phyloP scores from a whole-genome alignment of 2,329 filamentous ascomycete species.

The Pestalotiopsis sp. region DNA sequence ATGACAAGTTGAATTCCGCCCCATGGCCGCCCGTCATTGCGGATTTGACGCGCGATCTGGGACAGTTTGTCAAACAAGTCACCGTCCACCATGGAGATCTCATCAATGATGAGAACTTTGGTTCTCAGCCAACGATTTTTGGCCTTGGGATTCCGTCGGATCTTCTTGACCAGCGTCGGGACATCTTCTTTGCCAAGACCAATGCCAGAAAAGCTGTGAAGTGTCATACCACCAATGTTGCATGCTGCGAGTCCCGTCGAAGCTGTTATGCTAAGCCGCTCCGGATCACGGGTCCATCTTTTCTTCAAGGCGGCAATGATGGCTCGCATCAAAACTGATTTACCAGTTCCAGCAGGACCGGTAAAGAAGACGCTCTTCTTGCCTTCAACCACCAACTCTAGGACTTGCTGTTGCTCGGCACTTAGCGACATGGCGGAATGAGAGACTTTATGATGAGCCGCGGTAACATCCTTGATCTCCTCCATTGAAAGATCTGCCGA shows the following conservation, averaged over 20 bases:
- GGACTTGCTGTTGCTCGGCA: constrained; percentile 81
- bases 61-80: constrained; percentile 97
- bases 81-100: constrained; percentile 98
- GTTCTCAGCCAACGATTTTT: constrained; percentile 87
- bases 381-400: constrained; percentile 79
- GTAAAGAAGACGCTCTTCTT: constrained; percentile 96
- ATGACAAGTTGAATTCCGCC: constrained; percentile 95
- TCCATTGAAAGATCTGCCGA: constrained; percentile 44
- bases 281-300: constrained; percentile 76
- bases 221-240: constrained; percentile 92
- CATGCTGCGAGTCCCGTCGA: constrained; percentile 95
- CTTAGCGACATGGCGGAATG: constrained; percentile 72
- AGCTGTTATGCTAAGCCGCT: constrained; percentile 88
- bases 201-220: constrained; percentile 96
- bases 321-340: constrained; percentile 91
- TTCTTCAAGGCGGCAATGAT: constrained; percentile 81
- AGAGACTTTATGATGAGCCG: constrained; percentile 36
- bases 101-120: constrained; percentile 87
- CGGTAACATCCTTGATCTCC: constrained; percentile 45
- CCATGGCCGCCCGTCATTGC: constrained; percentile 90
- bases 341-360: constrained; percentile 93
- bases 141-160: constrained; percentile 84
- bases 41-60: constrained; percentile 79
- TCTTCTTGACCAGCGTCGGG: constrained; percentile 82
- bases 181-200: constrained; percentile 90